A percentile compares a stretch with the other conserved stretches of the same genome.
Conservation (phyloP, 1,139 yeast genomes). For the Pneumocystis sp. region DNA sequence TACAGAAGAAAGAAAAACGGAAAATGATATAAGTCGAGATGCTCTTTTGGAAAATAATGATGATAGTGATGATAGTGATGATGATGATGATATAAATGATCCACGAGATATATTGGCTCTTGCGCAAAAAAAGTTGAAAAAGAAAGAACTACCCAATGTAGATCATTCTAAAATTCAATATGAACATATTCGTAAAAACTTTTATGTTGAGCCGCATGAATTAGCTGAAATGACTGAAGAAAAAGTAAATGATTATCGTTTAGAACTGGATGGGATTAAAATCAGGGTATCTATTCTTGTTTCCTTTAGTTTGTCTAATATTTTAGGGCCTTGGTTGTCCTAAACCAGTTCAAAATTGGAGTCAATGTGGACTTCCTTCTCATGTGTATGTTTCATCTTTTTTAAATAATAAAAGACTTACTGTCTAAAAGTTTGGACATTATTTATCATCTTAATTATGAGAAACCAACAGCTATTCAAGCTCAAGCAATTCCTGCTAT, state of each 20-base stretch:
- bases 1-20: constrained; percentile 3
- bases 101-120: constrained; percentile 14
- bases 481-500: constrained; percentile 82
- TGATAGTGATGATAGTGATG: constrained; percentile 17
- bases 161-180: constrained; percentile 37
- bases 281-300: constrained; percentile 26
- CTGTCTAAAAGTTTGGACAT: constrained; percentile 26
- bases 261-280: constrained; percentile 46
- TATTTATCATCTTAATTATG: constrained; percentile 39
- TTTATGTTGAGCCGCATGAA: constrained; percentile 54
- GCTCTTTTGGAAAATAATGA: constrained; percentile 20
- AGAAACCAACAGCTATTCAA: constrained; percentile 74
- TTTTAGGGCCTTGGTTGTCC: constrained; percentile 39
- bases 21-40: constrained; percentile 7
- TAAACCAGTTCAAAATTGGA: constrained; percentile 61
- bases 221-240: constrained; percentile 32
- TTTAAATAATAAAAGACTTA: background rate
- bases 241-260: constrained; percentile 42
- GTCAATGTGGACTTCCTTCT: constrained; percentile 63
- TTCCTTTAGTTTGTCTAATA: background rate
- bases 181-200: constrained; percentile 43
- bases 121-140: constrained; percentile 26
- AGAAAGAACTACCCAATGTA: constrained; percentile 30
- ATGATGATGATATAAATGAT: constrained; percentile 19
- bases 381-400: constrained; percentile 23